Evolutionary conservation across 106 monocot genomes (phyloP).

Genomic region (Xerophyta viscosa): DNA sequence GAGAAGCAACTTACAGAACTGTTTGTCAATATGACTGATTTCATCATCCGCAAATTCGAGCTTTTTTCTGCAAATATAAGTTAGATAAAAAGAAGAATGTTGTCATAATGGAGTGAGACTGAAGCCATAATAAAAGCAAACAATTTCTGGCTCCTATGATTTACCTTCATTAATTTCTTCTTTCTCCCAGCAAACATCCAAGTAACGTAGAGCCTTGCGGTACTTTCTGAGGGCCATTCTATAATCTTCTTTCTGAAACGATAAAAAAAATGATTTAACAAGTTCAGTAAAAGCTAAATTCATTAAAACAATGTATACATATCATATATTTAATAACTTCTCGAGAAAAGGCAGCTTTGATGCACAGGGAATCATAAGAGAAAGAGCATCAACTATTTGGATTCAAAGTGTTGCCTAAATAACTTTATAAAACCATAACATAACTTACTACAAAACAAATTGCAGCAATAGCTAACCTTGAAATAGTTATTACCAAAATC

Average conservation of each 20-base stretch:
- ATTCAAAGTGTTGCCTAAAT: no score
- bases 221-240: slow-evolving; percentile 45
- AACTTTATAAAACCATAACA: background rate
- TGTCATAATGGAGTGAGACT: no score
- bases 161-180: slow-evolving; percentile 40
- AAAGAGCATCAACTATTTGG: no score
- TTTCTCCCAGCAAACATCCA: slow-evolving; percentile 43
- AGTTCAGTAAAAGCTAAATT: no score
- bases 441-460: background rate
- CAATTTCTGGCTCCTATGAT: background rate
- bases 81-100: background rate
- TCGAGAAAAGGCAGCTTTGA: no score
- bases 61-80: slow-evolving; percentile 25
- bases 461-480: slow-evolving; percentile 14
- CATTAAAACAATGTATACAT: no score
- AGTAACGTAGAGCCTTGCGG: slow-evolving; percentile 37
- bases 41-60: slow-evolving; percentile 26
- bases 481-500: slow-evolving; percentile 32
- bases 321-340: no score
- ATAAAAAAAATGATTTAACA: background rate
- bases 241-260: slow-evolving; percentile 31
- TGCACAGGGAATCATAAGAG: no score
- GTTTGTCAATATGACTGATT: slow-evolving; percentile 40
- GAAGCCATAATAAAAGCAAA: background rate
- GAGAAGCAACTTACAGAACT: slow-evolving; percentile 33